Evolutionary conservation across 176 grass and related monocot genomes (phyloP).

Genomic region (Eleusine coracana): DNA sequence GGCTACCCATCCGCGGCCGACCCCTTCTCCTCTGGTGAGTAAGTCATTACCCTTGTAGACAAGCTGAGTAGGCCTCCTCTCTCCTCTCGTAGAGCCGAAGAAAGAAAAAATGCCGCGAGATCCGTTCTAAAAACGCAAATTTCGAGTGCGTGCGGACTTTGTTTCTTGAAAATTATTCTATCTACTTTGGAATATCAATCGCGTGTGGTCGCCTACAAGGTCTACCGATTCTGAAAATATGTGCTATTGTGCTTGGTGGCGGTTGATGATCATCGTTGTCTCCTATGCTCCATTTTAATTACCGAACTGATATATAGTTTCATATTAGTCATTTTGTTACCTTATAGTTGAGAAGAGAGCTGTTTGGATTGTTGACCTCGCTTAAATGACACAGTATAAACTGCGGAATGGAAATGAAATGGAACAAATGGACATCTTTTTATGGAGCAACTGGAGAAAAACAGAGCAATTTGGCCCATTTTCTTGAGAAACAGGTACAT

Average conservation of each 20-base stretch:
- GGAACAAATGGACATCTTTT: background rate
- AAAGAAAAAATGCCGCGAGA: background rate
- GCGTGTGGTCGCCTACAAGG: background rate
- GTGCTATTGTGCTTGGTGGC: background rate
- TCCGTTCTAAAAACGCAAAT: background rate
- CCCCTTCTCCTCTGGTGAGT: background rate
- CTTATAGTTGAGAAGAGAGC: background rate
- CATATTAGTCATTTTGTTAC: background rate
- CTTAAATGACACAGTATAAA: constrained; percentile 12
- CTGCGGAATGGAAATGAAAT: background rate
- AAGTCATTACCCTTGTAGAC: background rate
- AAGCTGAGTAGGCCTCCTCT: background rate
- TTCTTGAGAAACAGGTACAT: background rate
- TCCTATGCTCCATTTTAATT: background rate
- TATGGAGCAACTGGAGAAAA: background rate
- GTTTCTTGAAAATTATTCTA: background rate
- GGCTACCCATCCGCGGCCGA: background rate
- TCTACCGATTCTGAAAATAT: background rate
- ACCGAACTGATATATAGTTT: background rate
- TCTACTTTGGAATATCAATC: background rate
- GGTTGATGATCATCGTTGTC: background rate
- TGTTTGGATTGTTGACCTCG: constrained; percentile 2
- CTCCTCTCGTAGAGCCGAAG: background rate
- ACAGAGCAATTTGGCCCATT: background rate
- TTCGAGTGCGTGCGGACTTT: background rate